Base-by-base conservation (phyloP, 805 yeast species). In the Candida jianshihensis region DNA sequence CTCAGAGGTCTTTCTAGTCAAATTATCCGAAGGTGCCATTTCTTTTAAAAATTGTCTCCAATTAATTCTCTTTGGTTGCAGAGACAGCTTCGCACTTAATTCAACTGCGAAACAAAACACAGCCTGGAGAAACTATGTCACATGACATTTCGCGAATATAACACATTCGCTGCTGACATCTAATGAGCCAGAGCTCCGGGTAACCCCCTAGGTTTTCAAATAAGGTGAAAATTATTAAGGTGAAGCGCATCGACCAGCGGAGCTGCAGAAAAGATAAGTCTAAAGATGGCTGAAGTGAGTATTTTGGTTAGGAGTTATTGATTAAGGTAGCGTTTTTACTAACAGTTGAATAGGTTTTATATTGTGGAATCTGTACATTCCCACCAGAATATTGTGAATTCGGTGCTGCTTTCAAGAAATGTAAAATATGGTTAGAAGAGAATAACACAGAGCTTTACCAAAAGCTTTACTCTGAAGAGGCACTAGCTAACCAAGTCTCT, bases 331-430 rank as follows among this genome's bases (percentile, higher is more conserved):
- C n/a, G n/a, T n/a, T n/a, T n/a, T n/a, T 22, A 24, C 24, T 12
- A 22, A 22, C 22, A 17, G n/a, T 4, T 22, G 30, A 28, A n/a
- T 15, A 57, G 18, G 73, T 79, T 16, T 52, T 71, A 13, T 86
- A 86, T 62, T 86, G 96, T 57, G 87, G 76, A 5, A 73, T 85
- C 12, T 86, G 96, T 56, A 63, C 86, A 2, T 79, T 73, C 54
- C 95, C 96, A n/a, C 86, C 86, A 4, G 96, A 78, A 40, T 89
- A 79, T 63, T 89, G 97, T 64, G 97, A 90, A 56, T 89, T 89
- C 55, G 92, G 95, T 11, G 84, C 82, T 31, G 64, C 78, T 19
- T 70, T 84, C 59, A 81, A 79, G 54, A 76, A 85, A 54, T 89
- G 97, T 63, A 86, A 83, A 50, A 76, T 71, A 17, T 87, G 96